Evolutionary conservation across 139 green algal species (phyloP).

Genomic region (Tetradesmus lagerheimii): DNA sequence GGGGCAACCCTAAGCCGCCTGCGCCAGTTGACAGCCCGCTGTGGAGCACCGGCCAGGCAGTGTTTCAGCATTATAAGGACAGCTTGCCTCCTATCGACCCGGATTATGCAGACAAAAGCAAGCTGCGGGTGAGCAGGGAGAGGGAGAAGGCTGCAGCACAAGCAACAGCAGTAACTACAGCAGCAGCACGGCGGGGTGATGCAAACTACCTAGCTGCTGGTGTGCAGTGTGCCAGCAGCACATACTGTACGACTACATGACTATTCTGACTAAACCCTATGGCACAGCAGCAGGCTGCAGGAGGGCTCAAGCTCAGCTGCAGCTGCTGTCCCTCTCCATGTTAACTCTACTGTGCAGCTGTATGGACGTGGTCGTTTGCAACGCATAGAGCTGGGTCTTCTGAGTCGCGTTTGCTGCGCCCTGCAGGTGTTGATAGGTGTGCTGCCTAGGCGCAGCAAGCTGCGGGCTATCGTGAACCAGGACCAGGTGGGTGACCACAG

Average conservation of each 20-base stretch:
- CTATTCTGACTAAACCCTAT: too few relatives aligned
- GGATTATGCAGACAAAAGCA: slow-evolving; percentile 28
- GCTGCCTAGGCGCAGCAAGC: not conserved
- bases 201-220: too few relatives aligned
- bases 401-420: not conserved
- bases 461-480: slow-evolving; percentile 25
- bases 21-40: slow-evolving; percentile 7
- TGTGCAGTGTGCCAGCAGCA: not conserved
- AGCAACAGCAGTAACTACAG: not conserved
- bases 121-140: slow-evolving; percentile 31
- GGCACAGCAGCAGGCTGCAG: too few relatives aligned
- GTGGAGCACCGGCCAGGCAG: slow-evolving; percentile 44
- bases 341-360: not conserved
- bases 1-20: too few relatives aligned
- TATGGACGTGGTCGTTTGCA: too few relatives aligned
- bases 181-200: too few relatives aligned
- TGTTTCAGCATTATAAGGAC: slow-evolving; percentile 35
- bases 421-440: slow-evolving; percentile 41
- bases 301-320: too few relatives aligned
- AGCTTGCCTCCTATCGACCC: slow-evolving; percentile 39
- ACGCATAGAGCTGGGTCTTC: not conserved
- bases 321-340: too few relatives aligned
- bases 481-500: slow-evolving; percentile 19
- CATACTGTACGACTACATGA: too few relatives aligned
- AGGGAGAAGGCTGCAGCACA: not conserved